Base-by-base conservation (phyloP, 2,329 filamentous ascomycete genomes). In the Trichoderma guizhouense region DNA sequence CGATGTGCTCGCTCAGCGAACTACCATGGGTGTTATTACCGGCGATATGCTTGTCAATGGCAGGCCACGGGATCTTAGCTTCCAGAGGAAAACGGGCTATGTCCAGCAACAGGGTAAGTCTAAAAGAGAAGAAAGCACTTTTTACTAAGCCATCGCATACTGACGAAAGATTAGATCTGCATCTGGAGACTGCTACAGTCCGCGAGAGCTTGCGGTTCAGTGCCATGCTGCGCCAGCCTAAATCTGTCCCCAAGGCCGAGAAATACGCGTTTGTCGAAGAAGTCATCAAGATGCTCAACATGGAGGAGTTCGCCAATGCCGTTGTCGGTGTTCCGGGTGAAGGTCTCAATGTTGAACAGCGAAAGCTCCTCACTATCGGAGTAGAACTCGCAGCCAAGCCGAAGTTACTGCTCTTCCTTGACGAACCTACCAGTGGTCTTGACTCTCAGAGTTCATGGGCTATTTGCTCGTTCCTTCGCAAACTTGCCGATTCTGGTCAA, bases 41-140 rank as follows among this genome's bases (percentile, higher is more conserved):
- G 90, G 90, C 6, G 87, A 90, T 68, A 91, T 91, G 87, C 80
- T 91, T 14, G 89, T 92, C 12, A 89, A 91, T 73, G 90, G 89
- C 5, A 86, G 82, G 71, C 83, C 85, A 0, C 82, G 87, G 0
- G 87, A 89, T 73, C 80, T 81, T 7, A 87, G 85, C 62, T 92
- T 92, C 74, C 89, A 91, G 72, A 84, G 90, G 7, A 89, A 90
- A 77, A 91, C 88, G 0, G 90, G 90, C 0, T 92, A 92, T 75
- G 89, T 90, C 0, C 89, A 92, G 74, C 90, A 92, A 72, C 89
- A 92, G 78, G 89, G 83, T 83, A 71, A 70, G 79, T 30, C 6
- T 15, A 51, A 0, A 63, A 51, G 6, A 18, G 43, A 24, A 21
- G n/a, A 51, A 26, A 26, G 26, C 26, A 26, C 26, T 26, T 26